Conservation (phyloP, 2,329 filamentous ascomycete species). For the Curvularia spicifera region DNA sequence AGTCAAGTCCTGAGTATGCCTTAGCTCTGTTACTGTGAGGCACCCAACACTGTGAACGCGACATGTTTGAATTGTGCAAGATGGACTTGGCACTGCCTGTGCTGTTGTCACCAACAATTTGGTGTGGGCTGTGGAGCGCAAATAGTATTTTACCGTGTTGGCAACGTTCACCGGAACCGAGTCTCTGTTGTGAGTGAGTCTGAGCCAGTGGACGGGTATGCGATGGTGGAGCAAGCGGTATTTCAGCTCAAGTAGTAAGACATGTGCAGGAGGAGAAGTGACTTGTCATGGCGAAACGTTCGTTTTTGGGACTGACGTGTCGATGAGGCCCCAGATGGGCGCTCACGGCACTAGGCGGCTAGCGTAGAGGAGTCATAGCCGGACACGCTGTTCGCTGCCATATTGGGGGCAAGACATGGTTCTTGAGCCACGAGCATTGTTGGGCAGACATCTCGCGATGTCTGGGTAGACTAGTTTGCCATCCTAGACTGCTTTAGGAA, state of each 20-base stretch:
- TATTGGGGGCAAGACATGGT: neutral
- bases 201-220: constrained; percentile 5
- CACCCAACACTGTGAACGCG: neutral
- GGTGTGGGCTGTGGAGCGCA: neutral
- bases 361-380: constrained; percentile 1
- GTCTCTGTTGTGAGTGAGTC: neutral
- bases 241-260: neutral
- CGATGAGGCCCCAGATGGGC: neutral
- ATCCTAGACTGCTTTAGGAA: constrained; percentile 1
- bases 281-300: neutral
- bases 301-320: constrained; percentile 14
- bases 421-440: constrained; percentile 5
- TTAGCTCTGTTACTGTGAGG: neutral
- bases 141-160: neutral
- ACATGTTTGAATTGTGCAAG: neutral
- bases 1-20: neutral
- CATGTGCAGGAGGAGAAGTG: neutral
- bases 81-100: neutral
- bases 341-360: neutral
- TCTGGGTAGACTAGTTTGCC: constrained; percentile 1
- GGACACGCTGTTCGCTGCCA: constrained; percentile 3
- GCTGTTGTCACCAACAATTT: neutral
- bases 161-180: constrained; percentile 1
- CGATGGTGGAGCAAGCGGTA: constrained; percentile 3
- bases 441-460: constrained; percentile 13